phyloP scores from a whole-genome alignment of 805 yeast species.

The Saccharomycopsis amapae region DNA sequence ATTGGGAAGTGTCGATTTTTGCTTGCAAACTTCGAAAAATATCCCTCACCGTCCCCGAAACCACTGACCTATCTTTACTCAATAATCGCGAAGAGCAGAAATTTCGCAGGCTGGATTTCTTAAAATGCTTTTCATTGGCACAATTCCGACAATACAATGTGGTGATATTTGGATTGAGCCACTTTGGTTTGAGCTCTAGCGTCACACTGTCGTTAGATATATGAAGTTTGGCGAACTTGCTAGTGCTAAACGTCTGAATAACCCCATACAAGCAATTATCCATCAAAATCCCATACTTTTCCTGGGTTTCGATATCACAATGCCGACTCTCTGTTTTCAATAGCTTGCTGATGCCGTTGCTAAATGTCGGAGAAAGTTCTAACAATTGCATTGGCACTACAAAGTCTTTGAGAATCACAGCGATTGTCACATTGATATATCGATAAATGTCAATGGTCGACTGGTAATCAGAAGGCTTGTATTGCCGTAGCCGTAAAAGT shows the following conservation, averaged over 20 bases:
- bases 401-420: constrained; percentile 15
- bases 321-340: neutral
- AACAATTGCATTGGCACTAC: constrained; percentile 8
- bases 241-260: constrained; percentile 27
- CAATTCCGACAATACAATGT: constrained; percentile 47
- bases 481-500: constrained; percentile 28
- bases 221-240: constrained; percentile 32
- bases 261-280: constrained; percentile 35
- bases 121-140: constrained; percentile 33
- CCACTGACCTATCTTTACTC: constrained; percentile 27
- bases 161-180: constrained; percentile 42
- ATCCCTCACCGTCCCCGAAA: constrained; percentile 29
- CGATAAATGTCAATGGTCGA: constrained; percentile 30
- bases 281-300: constrained; percentile 34
- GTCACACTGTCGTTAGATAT: constrained; percentile 26
- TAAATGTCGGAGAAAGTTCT: neutral
- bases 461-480: constrained; percentile 28
- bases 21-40: constrained; percentile 19
- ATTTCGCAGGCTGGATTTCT: constrained; percentile 27
- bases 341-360: neutral
- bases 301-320: constrained; percentile 27
- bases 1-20: neutral
- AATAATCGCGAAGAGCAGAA: constrained; percentile 45
- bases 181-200: constrained; percentile 51
- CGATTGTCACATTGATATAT: constrained; percentile 31